phyloP scores from a whole-genome alignment of 108 stramenopile genomes.

The Nitzschia sp. region DNA sequence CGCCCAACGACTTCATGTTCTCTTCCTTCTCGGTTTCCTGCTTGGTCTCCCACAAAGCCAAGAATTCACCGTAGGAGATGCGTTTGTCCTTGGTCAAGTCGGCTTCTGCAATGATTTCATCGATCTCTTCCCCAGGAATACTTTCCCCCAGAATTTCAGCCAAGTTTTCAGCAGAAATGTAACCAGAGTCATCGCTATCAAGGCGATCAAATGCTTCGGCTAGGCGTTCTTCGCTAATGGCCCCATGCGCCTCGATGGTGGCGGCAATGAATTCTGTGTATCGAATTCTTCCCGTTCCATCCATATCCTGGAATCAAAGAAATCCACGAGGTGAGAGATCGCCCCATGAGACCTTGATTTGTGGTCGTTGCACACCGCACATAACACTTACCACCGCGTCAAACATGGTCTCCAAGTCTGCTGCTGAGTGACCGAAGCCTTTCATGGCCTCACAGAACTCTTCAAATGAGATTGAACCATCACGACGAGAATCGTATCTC shows the following conservation, averaged over 20 bases:
- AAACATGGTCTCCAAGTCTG: slow-evolving; percentile 54
- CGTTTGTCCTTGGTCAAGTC: slow-evolving; percentile 74
- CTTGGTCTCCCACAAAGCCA: slow-evolving; percentile 34
- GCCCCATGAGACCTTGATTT: no score
- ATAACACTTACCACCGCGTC: slow-evolving; percentile 45
- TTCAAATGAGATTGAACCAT: slow-evolving; percentile 70
- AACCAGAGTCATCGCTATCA: slow-evolving; percentile 77
- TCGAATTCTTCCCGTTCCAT: slow-evolving; percentile 29
- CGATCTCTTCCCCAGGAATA: slow-evolving; percentile 49
- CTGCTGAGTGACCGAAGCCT: slow-evolving; percentile 44
- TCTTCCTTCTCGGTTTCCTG: slow-evolving; percentile 14
- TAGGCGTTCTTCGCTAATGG: slow-evolving; percentile 61
- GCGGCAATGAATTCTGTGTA: slow-evolving; percentile 86
- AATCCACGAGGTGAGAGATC: no score
- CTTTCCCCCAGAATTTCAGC: slow-evolving; percentile 45
- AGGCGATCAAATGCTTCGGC: slow-evolving; percentile 84
- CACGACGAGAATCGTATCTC: slow-evolving; percentile 48
- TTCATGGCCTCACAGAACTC: slow-evolving; percentile 73
- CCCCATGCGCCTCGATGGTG: slow-evolving; percentile 76
- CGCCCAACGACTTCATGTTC: not conserved
- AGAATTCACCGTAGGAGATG: slow-evolving; percentile 76
- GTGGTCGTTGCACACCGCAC: slow-evolving; percentile 5
- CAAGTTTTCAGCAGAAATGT: slow-evolving; percentile 64
- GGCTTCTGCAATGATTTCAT: slow-evolving; percentile 89
- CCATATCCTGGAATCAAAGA: slow-evolving; percentile 22